These are phyloP conservation scores for Arthroderma uncinatum DNA, from an alignment of 2,329 filamentous ascomycete genomes.

Conservation along the genomic window DNA sequence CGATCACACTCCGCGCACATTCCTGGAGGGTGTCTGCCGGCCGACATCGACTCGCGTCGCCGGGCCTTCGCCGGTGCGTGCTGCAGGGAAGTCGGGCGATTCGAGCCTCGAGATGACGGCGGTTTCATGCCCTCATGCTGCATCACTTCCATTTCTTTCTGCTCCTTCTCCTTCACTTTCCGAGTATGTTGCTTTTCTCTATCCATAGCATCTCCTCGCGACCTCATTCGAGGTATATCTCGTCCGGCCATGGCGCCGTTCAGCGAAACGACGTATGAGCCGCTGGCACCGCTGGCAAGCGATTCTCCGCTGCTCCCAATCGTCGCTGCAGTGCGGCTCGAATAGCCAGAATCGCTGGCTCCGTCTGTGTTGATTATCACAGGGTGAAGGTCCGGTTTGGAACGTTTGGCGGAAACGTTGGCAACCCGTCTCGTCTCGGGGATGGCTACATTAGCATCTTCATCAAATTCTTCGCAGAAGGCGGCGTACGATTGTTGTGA, in stretches of 20 bases:
- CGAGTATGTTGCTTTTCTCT: conserved; percentile 16
- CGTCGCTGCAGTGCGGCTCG: conserved; percentile 46
- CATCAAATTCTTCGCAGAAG: conserved; percentile 40
- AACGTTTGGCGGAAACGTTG: conserved; percentile 42
- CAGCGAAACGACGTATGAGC: conserved; percentile 28
- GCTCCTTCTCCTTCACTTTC: conserved; percentile 12
- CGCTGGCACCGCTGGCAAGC: conserved; percentile 34
- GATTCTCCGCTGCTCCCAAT: conserved; percentile 44
- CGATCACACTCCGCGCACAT: conserved; percentile 29
- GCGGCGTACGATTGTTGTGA: conserved; percentile 27
- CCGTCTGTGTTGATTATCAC: conserved; percentile 30
- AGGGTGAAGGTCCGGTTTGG: conserved; percentile 33
- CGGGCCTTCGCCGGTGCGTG: conserved; percentile 27
- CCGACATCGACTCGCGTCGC: conserved; percentile 21
- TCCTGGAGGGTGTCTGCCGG: conserved; percentile 22
- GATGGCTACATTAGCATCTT: conserved; percentile 32
- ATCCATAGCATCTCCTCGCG: conserved; percentile 20
- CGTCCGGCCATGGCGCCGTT: conserved; percentile 23
- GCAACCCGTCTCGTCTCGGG: conserved; percentile 40
- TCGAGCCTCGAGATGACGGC: conserved; percentile 23
- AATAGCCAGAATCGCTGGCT: conserved; percentile 53
- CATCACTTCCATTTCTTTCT: conserved; percentile 17
- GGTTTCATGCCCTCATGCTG: conserved; percentile 29
- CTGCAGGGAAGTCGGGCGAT: conserved; percentile 22
- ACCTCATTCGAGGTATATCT: conserved; percentile 15